Evolutionary conservation across 371 early-diverging fungal genomes (phyloP), one percentile per base, ranked within the genome.

Genomic region (Smittium culicis): DNA sequence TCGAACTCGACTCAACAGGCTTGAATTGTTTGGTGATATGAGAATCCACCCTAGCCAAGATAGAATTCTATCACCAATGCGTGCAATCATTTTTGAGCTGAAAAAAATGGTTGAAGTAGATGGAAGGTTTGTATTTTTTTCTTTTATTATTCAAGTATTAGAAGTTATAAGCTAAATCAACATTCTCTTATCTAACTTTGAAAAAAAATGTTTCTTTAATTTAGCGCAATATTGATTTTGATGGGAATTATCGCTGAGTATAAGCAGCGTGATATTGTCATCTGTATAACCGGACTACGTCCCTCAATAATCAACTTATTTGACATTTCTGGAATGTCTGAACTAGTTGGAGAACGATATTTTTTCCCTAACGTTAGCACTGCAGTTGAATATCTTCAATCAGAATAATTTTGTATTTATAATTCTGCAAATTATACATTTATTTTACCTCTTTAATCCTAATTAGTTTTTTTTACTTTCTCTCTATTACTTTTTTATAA

Each of bases 21-120:
- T 93, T 55, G 97, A 96, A 71, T 81, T 86, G 70, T 90, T 89
- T 79, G 96, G 97, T 34, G 90, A 90, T 67, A 82, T 92, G 80
- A 83, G 87, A 17, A 89, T 90, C 32, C 95, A 96, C 76, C 96
- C 96, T 16, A 86, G 82, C 8, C 93, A 81, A 77, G 86, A 77
- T 54, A 86, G 85, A 66, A 87, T 82, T 34, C 79, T 86, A 61
- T 77, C 79, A 35, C 86, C 84, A 1, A 81, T 82, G 11, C 74
- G 79, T 1, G 83, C 86, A 54, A 87, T 88, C 54, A 83, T 95
- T 28, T 93, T 95, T 78, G 94, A 95, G 76, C 85, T 92, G 16
- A 86, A 85, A 55, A 84, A 87, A 67, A 89, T 96, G 86, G 85
- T 88, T 0, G 79, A 79, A 2, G 81, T 96, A 67, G 96, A 96